Evolutionary conservation across 129 eudicot species (phyloP), one percentile per base, ranked within the genome.

Genomic region (Cynara cardunculus): DNA sequence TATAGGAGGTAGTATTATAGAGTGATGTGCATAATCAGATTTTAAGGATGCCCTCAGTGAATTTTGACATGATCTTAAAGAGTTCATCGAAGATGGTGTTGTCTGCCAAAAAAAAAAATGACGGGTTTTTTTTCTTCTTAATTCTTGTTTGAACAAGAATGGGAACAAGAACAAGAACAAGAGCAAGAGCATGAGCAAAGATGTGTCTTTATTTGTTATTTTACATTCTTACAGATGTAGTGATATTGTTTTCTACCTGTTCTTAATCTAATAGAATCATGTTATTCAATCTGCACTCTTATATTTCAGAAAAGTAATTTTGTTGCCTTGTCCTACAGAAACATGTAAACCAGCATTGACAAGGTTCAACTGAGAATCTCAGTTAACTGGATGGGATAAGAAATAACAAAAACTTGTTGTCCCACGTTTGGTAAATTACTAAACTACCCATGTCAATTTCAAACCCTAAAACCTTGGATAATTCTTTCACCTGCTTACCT

Each of bases 1-100:
- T 80, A 75, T 77, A 74, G 87, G 82, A 79, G 75, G 85, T 88
- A 69, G 80, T 82, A 75, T 78, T 75, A 71, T 78, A 76, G 78
- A 77, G 71, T 76, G 69, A 83, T 80, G 82, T 86, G 89, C 84
- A 86, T 78, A 88, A 80, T 78, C 82, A 73, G 65, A 83, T 65
- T 69, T 81, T 37, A 79, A 72, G 77, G 73, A 77, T 73, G 86
- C 30, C 69, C 87, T 31, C 76, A 69, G 84, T 69, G 74, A 83
- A 83, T 77, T 83, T 77, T 77, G 82, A 37, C 74, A 83, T 82
- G 53, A 77, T 56, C 77, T 35, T 56, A 76, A 74, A n/a, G 75
- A 44, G 78, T 77, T 77, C 72, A 68, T 76, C 72, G 11, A 69
- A 70, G 73, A 77, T 27, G 74, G 39, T 82, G 82, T 32, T 56